Percentiles rank a stretch among this genome's conserved stretches.
phyloP scores from a whole-genome alignment of 2,329 filamentous ascomycete genomes.

The Neodidymelliopsis sp. region DNA sequence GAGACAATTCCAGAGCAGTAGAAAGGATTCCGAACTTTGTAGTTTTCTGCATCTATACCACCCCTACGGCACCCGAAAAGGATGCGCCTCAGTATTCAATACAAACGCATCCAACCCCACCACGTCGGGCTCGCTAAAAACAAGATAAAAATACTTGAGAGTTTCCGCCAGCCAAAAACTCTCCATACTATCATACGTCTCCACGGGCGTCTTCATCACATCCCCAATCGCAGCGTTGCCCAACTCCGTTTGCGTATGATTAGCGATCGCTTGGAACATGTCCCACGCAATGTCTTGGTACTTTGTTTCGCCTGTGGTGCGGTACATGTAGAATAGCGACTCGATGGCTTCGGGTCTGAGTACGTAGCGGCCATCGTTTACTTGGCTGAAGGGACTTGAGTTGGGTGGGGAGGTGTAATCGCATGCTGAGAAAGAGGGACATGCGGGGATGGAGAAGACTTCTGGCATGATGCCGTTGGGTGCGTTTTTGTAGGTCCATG shows the following conservation, averaged over 20 bases:
- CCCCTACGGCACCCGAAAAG: slow-evolving; percentile 48
- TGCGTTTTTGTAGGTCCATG: slow-evolving; percentile 66
- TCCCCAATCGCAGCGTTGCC: slow-evolving; percentile 56
- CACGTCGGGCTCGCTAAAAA: slow-evolving; percentile 52
- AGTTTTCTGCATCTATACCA: too few species aligned
- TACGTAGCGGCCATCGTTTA: slow-evolving; percentile 55
- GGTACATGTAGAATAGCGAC: slow-evolving; percentile 66
- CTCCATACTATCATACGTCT: slow-evolving; percentile 53
- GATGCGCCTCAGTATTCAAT: slow-evolving; percentile 58
- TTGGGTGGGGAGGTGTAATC: slow-evolving; percentile 49
- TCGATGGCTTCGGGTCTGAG: slow-evolving; percentile 66
- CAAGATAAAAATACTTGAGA: slow-evolving; percentile 59
- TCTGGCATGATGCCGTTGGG: slow-evolving; percentile 69
- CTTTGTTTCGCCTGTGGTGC: slow-evolving; percentile 62
- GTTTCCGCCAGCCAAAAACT: slow-evolving; percentile 60
- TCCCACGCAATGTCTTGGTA: slow-evolving; percentile 57
- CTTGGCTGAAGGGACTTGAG: slow-evolving; percentile 50
- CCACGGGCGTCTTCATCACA: slow-evolving; percentile 51
- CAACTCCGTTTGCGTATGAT: slow-evolving; percentile 51
- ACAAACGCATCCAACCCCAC: slow-evolving; percentile 56
- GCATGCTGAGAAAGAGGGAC: slow-evolving; percentile 47
- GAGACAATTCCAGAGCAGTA: too few species aligned
- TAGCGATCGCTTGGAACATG: slow-evolving; percentile 56
- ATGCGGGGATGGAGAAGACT: slow-evolving; percentile 56
- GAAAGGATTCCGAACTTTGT: too few species aligned